Evolutionary conservation across 1,284 basidiomycete species (phyloP).

Genomic region (Ceratobasidium papillatum): DNA sequence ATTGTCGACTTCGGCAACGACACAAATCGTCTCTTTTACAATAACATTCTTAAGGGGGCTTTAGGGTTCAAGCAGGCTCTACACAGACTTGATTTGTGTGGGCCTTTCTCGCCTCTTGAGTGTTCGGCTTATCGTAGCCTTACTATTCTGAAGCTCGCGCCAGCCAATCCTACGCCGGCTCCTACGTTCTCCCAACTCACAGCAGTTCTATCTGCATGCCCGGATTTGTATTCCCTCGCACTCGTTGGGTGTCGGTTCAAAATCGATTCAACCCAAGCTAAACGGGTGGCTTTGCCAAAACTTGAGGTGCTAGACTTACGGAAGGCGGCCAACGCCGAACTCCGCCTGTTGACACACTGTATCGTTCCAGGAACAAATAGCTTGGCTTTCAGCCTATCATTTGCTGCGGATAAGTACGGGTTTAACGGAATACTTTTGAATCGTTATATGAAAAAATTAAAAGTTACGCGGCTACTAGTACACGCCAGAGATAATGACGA

Average conservation of each 20-base stretch:
- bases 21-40: not conserved
- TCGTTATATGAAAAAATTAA: not conserved
- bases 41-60: not conserved
- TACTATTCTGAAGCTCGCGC: not conserved
- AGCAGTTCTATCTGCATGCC: not conserved
- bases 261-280: not conserved
- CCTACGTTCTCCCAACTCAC: not conserved
- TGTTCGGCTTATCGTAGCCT: not conserved
- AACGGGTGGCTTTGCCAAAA: not conserved
- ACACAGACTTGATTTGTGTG: not conserved
- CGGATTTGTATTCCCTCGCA: not conserved
- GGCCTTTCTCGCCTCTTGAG: not conserved
- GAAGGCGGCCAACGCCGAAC: not conserved
- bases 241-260: not conserved
- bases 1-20: not conserved
- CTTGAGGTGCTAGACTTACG: constrained; percentile 2
- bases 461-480: not conserved
- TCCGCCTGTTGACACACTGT: not conserved
- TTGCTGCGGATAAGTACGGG: not conserved
- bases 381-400: not conserved
- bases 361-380: not conserved
- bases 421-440: not conserved
- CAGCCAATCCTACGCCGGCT: not conserved
- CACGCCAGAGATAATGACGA: not conserved
- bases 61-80: not conserved